Conservation (phyloP, 441 rosid species). For the Jatropha multifida region DNA sequence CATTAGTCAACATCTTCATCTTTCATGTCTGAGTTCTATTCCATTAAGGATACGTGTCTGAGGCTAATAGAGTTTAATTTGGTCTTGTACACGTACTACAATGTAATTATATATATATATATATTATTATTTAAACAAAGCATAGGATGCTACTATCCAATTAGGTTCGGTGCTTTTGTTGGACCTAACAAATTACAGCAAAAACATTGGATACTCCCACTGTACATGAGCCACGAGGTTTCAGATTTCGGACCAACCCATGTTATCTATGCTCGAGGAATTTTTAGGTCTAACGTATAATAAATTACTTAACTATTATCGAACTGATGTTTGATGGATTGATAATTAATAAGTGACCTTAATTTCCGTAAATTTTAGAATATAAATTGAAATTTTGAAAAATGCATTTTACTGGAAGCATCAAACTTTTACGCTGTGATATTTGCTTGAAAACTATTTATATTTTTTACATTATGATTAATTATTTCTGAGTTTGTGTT, state of each 20-base stretch:
- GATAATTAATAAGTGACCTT: no score
- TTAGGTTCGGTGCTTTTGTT: not conserved
- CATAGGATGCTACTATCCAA: conserved; percentile 20
- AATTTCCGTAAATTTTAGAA: no score
- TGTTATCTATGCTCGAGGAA: not conserved
- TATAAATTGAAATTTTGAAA: not conserved
- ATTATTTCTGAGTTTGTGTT: not conserved
- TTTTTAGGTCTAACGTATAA: not conserved
- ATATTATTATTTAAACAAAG: not conserved
- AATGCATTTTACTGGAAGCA: no score
- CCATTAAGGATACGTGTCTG: not conserved
- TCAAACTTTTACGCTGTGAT: no score
- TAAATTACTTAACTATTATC: no score
- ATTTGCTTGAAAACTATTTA: no score
- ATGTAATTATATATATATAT: not conserved
- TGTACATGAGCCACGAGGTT: not conserved
- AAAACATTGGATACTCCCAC: conserved; percentile 22
- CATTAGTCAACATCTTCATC: not conserved
- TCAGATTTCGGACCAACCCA: not conserved
- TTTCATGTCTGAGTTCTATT: not conserved
- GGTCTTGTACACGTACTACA: not conserved
- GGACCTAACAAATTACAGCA: not conserved
- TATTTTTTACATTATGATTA: no score
- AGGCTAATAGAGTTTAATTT: not conserved
- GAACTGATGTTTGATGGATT: no score